Conservation (phyloP, 1,139 yeast species). For the Candida pseudoviswanathii region DNA sequence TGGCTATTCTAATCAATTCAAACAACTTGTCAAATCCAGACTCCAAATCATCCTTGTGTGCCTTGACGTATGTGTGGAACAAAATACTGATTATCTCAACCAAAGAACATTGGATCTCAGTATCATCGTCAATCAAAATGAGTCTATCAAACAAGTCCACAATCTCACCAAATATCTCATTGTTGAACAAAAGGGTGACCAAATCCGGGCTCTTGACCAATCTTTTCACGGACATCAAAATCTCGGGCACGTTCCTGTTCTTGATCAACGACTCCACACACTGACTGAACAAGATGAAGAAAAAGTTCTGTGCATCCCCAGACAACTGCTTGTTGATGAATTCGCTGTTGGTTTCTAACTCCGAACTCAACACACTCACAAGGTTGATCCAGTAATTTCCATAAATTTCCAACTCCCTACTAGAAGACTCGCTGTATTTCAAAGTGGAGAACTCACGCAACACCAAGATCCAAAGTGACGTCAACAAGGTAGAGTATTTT, state of each 20-base stretch:
- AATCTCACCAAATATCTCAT: slow-evolving; percentile 72
- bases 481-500: slow-evolving; percentile 60
- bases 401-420: slow-evolving; percentile 58
- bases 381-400: slow-evolving; percentile 77
- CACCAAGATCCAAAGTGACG: slow-evolving; percentile 78
- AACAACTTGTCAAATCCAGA: slow-evolving; percentile 76
- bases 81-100: slow-evolving; percentile 57
- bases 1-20: slow-evolving; percentile 73
- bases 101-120: slow-evolving; percentile 53
- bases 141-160: slow-evolving; percentile 77
- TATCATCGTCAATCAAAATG: slow-evolving; percentile 58
- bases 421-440: slow-evolving; percentile 53
- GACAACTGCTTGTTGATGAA: slow-evolving; percentile 41
- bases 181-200: slow-evolving; percentile 63
- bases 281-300: slow-evolving; percentile 80
- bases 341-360: slow-evolving; percentile 54
- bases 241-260: slow-evolving; percentile 41
- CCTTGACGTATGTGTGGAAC: slow-evolving; percentile 35
- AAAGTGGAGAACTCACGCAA: slow-evolving; percentile 73
- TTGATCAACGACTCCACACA: slow-evolving; percentile 75
- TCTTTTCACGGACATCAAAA: slow-evolving; percentile 56
- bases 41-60: slow-evolving; percentile 39
- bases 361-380: slow-evolving; percentile 72
- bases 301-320: slow-evolving; percentile 73
- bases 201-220: slow-evolving; percentile 61